Base-by-base conservation (phyloP, 1,139 yeast genomes). In the Lodderomyces metapsilosis region DNA sequence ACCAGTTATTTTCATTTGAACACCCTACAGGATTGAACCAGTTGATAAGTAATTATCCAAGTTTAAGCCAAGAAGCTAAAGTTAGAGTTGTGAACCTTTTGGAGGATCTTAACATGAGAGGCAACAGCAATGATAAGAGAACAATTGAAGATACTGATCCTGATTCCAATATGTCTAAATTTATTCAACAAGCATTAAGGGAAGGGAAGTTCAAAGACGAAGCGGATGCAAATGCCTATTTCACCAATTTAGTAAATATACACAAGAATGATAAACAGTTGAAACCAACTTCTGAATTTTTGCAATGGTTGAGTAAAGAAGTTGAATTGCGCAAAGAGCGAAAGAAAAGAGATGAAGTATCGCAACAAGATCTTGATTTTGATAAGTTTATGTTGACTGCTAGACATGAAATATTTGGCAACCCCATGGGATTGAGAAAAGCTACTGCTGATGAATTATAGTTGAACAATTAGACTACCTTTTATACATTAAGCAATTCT, bases 381-480 rank as follows among this genome's bases (percentile, higher is more conserved):
- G 77, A 75, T 42, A 61, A 67, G 35, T 64, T 62, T 37, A 59
- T 84, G 57, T 56, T 80, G n/a, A 68, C 69, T 21, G 76, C 84
- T 12, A 76, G 95, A 51, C 92, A 87, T 57, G 58, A 64, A 24
- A 79, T 84, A 1, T 88, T 87, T 65, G 96, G 96, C 1, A 88
- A 88, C 54, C 88, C 88, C 9, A 69, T 78, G 56, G 96, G 86
- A 0, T 61, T 68, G 42, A 71, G 91, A 46, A 81, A 81, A 53
- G 80, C 78, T 37, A 52, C 67, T 45, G 66, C 66, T 9, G 84
- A 80, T 56, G 88, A 82, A 45, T 59, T 81, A 30, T 78, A 66
- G 36, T 58, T n/a, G n/a, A n/a, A n/a, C n/a, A n/a, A n/a, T n/a
- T n/a, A n/a, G n/a, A n/a, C n/a, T n/a, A n/a, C n/a, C n/a, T n/a